Conservation (phyloP, 148 eudicot genomes). For the Tetragonia tetragonoides region DNA sequence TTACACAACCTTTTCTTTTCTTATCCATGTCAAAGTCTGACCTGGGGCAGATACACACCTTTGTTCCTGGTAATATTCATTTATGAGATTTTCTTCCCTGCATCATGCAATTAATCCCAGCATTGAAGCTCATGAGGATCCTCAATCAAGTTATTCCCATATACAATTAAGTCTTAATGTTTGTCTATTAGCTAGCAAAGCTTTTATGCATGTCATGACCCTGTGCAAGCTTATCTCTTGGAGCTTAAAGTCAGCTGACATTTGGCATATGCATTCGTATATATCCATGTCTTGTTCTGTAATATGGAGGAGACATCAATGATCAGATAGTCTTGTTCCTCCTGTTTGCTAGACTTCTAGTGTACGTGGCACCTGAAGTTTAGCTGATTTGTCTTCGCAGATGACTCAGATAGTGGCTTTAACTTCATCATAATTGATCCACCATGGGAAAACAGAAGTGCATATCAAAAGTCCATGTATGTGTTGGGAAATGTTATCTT, state of each 20-base stretch:
- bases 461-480: slow-evolving; percentile 78
- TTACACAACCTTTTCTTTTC: slow-evolving; percentile 29
- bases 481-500: slow-evolving; percentile 22
- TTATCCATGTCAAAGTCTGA: slow-evolving; percentile 67
- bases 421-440: slow-evolving; percentile 88
- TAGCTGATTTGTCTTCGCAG: slow-evolving; percentile 41
- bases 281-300: neutral
- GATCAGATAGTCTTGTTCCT: neutral
- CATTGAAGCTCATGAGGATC: neutral
- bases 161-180: neutral
- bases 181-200: neutral
- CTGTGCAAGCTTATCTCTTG: neutral
- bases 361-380: slow-evolving; percentile 6
- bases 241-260: neutral
- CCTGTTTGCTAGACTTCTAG: slow-evolving; percentile 6
- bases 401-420: slow-evolving; percentile 63
- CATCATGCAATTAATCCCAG: slow-evolving; percentile 8
- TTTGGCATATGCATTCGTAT: neutral
- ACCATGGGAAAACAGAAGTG: slow-evolving; percentile 99
- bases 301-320: neutral
- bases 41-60: slow-evolving; percentile 63
- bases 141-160: neutral
- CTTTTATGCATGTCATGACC: neutral
- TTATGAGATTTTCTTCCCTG: slow-evolving; percentile 15
- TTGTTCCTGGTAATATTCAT: slow-evolving; percentile 73